Evolutionary conservation across 2,329 filamentous ascomycete species (phyloP).

Genomic region (Orbilia javanica): DNA sequence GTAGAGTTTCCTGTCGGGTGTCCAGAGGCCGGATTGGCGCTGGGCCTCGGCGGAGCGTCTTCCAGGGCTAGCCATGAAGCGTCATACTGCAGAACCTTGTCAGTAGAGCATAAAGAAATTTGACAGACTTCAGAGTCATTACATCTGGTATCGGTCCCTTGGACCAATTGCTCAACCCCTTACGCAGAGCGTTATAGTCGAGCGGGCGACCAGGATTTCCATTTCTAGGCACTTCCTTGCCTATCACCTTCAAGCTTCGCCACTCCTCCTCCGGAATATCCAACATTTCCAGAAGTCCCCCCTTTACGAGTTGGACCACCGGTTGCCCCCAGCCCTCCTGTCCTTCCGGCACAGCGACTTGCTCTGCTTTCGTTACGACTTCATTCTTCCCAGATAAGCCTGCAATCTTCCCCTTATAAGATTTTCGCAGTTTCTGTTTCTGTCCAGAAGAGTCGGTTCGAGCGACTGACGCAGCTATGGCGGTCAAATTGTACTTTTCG

Average conservation of each 20-base stretch:
- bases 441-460: slow-evolving; percentile 69
- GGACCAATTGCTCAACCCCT: slow-evolving; percentile 55
- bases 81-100: slow-evolving; percentile 60
- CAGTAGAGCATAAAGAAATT: slow-evolving; percentile 18
- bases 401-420: slow-evolving; percentile 71
- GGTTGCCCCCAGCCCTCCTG: slow-evolving; percentile 59
- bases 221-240: slow-evolving; percentile 64
- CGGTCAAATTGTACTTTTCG: slow-evolving; percentile 67
- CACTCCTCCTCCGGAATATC: slow-evolving; percentile 66
- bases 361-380: slow-evolving; percentile 64
- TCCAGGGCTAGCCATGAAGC: slow-evolving; percentile 61
- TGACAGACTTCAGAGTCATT: slow-evolving; percentile 22
- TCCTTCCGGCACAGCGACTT: slow-evolving; percentile 62
- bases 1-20: slow-evolving; percentile 38
- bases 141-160: slow-evolving; percentile 55
- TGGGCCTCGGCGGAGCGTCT: slow-evolving; percentile 58
- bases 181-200: slow-evolving; percentile 51
- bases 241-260: slow-evolving; percentile 64
- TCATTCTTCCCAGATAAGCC: slow-evolving; percentile 68
- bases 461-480: slow-evolving; percentile 68
- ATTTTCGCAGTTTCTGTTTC: slow-evolving; percentile 71
- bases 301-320: slow-evolving; percentile 53
- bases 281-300: slow-evolving; percentile 62
- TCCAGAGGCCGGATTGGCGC: slow-evolving; percentile 44
- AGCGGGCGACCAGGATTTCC: slow-evolving; percentile 49